phyloP scores from a whole-genome alignment of 495 filamentous ascomycete species.

The Jackrogersella minutella region DNA sequence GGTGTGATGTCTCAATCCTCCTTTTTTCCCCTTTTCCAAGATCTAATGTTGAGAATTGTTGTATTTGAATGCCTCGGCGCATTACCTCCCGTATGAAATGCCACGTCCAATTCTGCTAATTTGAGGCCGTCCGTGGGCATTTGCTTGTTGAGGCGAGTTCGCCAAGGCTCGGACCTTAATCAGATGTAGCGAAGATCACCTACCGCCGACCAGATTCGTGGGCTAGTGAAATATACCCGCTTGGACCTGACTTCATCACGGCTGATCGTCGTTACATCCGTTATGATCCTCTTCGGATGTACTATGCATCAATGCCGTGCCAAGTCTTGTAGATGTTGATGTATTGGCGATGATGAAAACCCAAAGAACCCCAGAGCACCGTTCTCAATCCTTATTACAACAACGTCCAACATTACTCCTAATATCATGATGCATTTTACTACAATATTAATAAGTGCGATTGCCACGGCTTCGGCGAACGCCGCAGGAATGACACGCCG shows the following conservation, averaged over 20 bases:
- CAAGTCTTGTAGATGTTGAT: not conserved
- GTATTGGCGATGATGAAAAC: not conserved
- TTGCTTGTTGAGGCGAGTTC: no score
- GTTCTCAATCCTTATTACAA: not conserved
- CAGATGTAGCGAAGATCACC: no score
- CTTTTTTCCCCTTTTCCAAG: no score
- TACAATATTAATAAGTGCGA: slow-evolving; percentile 3
- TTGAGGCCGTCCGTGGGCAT: no score
- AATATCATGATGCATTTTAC: slow-evolving; percentile 9
- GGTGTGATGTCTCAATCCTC: not conserved
- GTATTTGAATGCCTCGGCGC: no score
- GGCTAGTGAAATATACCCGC: not conserved
- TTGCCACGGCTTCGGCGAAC: not conserved
- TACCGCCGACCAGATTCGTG: not conserved
- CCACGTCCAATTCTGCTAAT: no score
- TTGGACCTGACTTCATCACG: not conserved
- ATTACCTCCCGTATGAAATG: no score
- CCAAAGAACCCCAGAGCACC: not conserved
- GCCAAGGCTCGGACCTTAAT: no score
- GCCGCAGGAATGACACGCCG: not conserved
- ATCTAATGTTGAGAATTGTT: no score
- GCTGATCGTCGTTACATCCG: slow-evolving; percentile 7
- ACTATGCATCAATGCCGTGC: slow-evolving; percentile 18
- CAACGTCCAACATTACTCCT: not conserved
- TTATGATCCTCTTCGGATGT: slow-evolving; percentile 14